These are phyloP conservation scores for Herpetomonas samuelpessoai DNA, from an alignment of 208 protist species.

Conservation along the genomic window DNA sequence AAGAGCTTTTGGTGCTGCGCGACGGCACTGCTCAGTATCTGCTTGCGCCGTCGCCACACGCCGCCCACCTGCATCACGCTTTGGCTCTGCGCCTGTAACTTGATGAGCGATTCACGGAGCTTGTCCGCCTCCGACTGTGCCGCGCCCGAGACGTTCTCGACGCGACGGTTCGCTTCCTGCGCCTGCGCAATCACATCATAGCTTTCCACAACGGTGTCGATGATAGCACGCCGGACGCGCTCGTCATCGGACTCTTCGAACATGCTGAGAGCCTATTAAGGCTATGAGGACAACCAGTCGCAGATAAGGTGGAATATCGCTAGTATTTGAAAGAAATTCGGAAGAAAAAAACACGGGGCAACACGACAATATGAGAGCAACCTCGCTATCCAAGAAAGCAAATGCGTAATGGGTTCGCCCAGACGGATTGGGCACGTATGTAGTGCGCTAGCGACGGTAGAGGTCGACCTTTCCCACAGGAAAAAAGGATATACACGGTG, in stretches of 20 bases:
- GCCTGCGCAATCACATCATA: conserved; percentile 58
- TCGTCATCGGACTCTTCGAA: conserved; percentile 24
- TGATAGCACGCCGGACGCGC: conserved; percentile 48
- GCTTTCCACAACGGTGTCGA: conserved; percentile 64
- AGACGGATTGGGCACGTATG: too few species aligned
- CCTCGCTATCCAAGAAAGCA: too few species aligned
- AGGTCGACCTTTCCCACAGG: too few species aligned
- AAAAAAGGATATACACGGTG: too few species aligned
- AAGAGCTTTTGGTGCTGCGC: conserved; percentile 62
- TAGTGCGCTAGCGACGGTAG: too few species aligned
- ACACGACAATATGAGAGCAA: too few species aligned
- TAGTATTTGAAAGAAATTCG: too few species aligned
- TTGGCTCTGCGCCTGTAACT: conserved; percentile 49
- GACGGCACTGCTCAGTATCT: conserved; percentile 40
- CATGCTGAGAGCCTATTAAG: neutral
- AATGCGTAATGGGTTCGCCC: too few species aligned
- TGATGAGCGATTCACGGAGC: conserved; percentile 40
- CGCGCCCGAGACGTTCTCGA: conserved; percentile 27
- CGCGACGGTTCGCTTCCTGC: conserved; percentile 45
- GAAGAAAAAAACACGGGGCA: too few species aligned
- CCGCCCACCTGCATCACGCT: conserved; percentile 35
- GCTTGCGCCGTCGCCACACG: conserved; percentile 62
- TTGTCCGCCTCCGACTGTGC: conserved; percentile 35
- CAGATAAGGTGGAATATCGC: too few species aligned
- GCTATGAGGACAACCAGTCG: neutral